These are phyloP conservation scores for Physcomitrellopsis africana DNA, from an alignment of 225 moss, liverwort and hornwort species.

Conservation along the genomic window DNA sequence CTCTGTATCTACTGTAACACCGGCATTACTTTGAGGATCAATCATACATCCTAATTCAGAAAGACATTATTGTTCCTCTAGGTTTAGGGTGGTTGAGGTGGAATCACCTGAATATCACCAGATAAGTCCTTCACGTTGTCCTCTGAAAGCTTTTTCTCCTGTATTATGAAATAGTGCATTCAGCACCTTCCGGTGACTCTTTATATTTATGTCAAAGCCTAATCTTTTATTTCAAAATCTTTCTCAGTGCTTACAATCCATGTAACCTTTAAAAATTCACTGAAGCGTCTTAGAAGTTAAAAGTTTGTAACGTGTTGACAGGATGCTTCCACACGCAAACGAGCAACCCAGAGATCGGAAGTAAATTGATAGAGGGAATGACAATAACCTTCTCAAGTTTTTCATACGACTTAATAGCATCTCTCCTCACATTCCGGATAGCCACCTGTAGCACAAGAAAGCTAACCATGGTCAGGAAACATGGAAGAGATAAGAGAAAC, in stretches of 20 bases:
- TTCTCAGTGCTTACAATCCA: not conserved
- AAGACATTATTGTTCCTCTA: too few species aligned
- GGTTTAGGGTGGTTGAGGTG: too few species aligned
- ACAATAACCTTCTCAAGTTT: constrained; percentile 85
- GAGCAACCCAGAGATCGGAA: constrained; percentile 3
- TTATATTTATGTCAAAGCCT: not conserved
- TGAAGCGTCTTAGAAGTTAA: constrained; percentile 9
- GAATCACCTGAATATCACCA: constrained; percentile 83
- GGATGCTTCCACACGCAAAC: constrained; percentile 3
- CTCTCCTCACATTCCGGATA: constrained; percentile 93
- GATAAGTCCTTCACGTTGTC: constrained; percentile 87
- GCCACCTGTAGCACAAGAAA: constrained; percentile 66
- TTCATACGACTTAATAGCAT: constrained; percentile 87
- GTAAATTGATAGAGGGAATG: not conserved
- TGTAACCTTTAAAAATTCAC: not conserved
- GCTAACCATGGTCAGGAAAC: constrained; percentile 8
- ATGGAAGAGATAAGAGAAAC: not conserved
- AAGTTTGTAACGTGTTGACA: not conserved
- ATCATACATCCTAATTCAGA: too few species aligned
- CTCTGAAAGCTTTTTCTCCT: constrained; percentile 91
- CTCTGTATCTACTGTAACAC: too few species aligned
- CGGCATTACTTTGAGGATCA: too few species aligned
- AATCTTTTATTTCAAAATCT: not conserved
- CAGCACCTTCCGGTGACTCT: constrained; percentile 17
- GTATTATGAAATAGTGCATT: constrained; percentile 28